Base-by-base conservation (phyloP, 2,329 filamentous ascomycete genomes). In the Apiospora arundinis region DNA sequence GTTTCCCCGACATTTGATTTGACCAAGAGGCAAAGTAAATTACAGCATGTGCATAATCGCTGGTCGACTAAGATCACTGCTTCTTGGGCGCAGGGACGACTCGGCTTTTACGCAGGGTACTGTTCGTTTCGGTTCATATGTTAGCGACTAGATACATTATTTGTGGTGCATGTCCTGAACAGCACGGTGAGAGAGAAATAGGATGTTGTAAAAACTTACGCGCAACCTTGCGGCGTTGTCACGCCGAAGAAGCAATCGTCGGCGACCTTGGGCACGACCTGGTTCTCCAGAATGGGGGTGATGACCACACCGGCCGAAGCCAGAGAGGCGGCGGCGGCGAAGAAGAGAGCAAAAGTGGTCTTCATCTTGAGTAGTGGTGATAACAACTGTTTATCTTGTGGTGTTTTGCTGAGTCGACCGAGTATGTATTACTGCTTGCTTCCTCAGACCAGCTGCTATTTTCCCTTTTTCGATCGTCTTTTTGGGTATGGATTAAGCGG, bases 181-280 rank as follows among this genome's bases (percentile, higher is more conserved):
- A 49, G 32, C 32, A 23, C 5, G n/a, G 21, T 2, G 46, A 49
- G 46, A 32, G 25, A 18, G n/a, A n/a, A 40, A 65, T 0, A n/a
- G 21, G 25, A 44, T 1, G 2, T 7, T 7, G 11, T 4, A 40
- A 32, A n/a, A 14, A 83, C 87, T 74, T 77, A 90, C 88, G 82
- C 88, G 85, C 88, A 90, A 45, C 88, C 88, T 70, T 83, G 81
- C 5, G 88, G 87, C 44, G 88, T 90, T 6, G 85, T 83, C 23
- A 88, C 86, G 45, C 88, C 88, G 75, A 86, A 88, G 75, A 84
- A 87, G 77, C 88, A 90, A 77, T 90, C 88, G 40, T 83, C 85
- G 2, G 76, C 46, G 23, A 78, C 75, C 75, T 83, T 86, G 40
- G 81, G 76, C n/a, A 90, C 85, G 45, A 90, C 81, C 78, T 89